Evolutionary conservation across 202 grass and related monocot genomes (phyloP).

Genomic region (Carex arenaria): DNA sequence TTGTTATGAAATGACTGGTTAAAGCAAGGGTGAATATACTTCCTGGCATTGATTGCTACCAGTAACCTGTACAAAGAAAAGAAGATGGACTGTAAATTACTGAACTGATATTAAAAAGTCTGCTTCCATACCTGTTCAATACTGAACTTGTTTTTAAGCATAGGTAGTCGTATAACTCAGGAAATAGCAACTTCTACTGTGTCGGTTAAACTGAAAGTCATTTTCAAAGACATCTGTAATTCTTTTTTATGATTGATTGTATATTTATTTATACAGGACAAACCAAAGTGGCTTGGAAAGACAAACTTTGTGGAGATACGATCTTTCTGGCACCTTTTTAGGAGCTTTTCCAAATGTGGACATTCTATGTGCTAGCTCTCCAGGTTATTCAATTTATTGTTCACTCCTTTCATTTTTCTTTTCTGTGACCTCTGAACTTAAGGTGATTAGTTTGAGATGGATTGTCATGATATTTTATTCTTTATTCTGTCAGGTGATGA

Average conservation of each 20-base stretch:
- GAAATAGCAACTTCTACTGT: neutral
- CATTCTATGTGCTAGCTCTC: conserved; percentile 75
- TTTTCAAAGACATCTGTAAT: neutral
- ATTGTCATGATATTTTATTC: conserved; percentile 21
- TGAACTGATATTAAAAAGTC: neutral
- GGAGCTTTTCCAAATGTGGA: conserved; percentile 99
- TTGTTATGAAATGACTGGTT: neutral
- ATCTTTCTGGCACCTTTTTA: conserved; percentile 97
- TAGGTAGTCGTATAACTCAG: neutral
- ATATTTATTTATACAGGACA: conserved; percentile 37
- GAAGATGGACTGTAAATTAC: neutral
- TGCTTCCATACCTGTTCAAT: neutral
- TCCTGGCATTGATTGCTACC: neutral
- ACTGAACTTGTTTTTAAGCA: neutral
- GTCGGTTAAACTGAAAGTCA: neutral
- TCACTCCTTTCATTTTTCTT: neutral
- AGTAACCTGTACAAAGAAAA: neutral
- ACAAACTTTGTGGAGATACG: conserved; percentile 89
- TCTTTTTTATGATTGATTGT: conserved; percentile 27
- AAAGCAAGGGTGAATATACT: neutral
- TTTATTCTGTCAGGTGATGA: conserved; percentile 63
- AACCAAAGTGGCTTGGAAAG: conserved; percentile 72
- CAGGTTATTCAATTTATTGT: conserved; percentile 47
- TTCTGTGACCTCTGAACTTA: conserved; percentile 8
- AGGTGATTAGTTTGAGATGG: conserved; percentile 20